These are phyloP conservation scores for Ophiostoma populinum DNA, from an alignment of 2,329 filamentous ascomycete genomes.

Conservation along the genomic window DNA sequence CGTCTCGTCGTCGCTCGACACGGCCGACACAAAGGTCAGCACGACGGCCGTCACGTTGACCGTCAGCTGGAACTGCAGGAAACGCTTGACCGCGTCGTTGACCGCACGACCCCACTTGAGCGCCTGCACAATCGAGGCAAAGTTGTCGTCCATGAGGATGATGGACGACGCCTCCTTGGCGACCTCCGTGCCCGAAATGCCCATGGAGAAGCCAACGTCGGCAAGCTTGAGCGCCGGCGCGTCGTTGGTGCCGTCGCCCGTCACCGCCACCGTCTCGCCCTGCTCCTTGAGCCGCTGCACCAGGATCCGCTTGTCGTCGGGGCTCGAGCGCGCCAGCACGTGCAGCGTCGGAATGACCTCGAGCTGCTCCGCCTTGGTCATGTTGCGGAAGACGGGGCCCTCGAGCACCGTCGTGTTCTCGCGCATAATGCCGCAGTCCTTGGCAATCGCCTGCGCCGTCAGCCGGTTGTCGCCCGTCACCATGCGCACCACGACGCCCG, in stretches of 20 bases:
- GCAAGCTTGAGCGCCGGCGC: slow-evolving; percentile 66
- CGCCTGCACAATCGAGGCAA: slow-evolving; percentile 70
- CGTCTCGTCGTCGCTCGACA: slow-evolving; percentile 47
- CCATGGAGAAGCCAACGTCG: slow-evolving; percentile 76
- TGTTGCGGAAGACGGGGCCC: slow-evolving; percentile 59
- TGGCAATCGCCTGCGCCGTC: slow-evolving; percentile 63
- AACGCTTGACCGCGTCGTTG: slow-evolving; percentile 62
- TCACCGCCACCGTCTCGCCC: slow-evolving; percentile 66
- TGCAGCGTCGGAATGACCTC: slow-evolving; percentile 52
- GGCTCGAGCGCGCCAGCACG: slow-evolving; percentile 57
- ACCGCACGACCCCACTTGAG: slow-evolving; percentile 66
- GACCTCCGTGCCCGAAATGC: slow-evolving; percentile 66
- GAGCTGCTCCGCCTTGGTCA: slow-evolving; percentile 46
- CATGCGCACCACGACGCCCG: slow-evolving; percentile 69
- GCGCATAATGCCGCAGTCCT: slow-evolving; percentile 60
- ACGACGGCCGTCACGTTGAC: slow-evolving; percentile 86
- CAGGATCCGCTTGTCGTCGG: slow-evolving; percentile 59
- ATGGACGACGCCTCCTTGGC: slow-evolving; percentile 75
- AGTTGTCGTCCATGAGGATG: slow-evolving; percentile 79
- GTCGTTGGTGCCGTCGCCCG: slow-evolving; percentile 72
- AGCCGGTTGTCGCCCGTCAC: slow-evolving; percentile 71
- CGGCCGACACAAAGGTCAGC: slow-evolving; percentile 74
- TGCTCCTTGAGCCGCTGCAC: slow-evolving; percentile 55
- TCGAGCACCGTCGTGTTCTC: slow-evolving; percentile 56
- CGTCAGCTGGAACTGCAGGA: slow-evolving; percentile 61